Evolutionary conservation across 768 basidiomycete species (phyloP).

Genomic region (Hygrocybe coccinea): DNA sequence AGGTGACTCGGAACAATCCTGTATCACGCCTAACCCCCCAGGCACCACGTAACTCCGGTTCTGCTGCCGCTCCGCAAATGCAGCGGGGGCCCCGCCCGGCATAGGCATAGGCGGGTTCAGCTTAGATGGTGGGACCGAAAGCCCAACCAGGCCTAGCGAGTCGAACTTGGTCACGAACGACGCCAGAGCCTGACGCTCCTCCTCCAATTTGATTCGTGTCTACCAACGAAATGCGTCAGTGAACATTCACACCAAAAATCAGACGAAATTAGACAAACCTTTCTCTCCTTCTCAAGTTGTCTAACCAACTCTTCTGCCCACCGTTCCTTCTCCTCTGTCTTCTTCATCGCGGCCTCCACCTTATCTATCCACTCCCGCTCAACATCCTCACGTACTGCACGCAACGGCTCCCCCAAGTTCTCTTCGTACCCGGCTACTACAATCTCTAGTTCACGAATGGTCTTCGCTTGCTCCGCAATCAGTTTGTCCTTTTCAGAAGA

Average conservation of each 20-base stretch:
- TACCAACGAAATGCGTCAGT: constrained; percentile 19
- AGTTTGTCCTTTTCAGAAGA: constrained; percentile 71
- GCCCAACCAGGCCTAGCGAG: constrained; percentile 41
- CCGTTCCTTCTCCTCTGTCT: constrained; percentile 61
- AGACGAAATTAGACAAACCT: constrained; percentile 34
- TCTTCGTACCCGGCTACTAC: constrained; percentile 67
- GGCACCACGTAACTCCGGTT: constrained; percentile 22
- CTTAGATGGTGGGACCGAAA: constrained; percentile 35
- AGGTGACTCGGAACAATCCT: constrained; percentile 41
- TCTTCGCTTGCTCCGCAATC: constrained; percentile 67
- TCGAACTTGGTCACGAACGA: constrained; percentile 83
- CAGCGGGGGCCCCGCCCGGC: constrained; percentile 46
- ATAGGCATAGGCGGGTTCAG: constrained; percentile 46
- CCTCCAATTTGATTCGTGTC: constrained; percentile 62
- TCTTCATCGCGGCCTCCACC: constrained; percentile 53
- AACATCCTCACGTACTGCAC: constrained; percentile 64
- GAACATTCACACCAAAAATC: background rate
- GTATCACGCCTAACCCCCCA: constrained; percentile 28
- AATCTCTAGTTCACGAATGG: constrained; percentile 74
- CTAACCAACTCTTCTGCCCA: constrained; percentile 74
- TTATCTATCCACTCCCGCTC: constrained; percentile 67
- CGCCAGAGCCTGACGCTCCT: constrained; percentile 70
- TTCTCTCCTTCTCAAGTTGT: constrained; percentile 76
- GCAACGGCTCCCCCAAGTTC: constrained; percentile 63
- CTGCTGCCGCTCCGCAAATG: constrained; percentile 45